A percentile compares a stretch with the other conserved stretches of the same genome.
phyloP scores from a whole-genome alignment of 1,139 yeast genomes.

The Pichia kudriavzevii region DNA sequence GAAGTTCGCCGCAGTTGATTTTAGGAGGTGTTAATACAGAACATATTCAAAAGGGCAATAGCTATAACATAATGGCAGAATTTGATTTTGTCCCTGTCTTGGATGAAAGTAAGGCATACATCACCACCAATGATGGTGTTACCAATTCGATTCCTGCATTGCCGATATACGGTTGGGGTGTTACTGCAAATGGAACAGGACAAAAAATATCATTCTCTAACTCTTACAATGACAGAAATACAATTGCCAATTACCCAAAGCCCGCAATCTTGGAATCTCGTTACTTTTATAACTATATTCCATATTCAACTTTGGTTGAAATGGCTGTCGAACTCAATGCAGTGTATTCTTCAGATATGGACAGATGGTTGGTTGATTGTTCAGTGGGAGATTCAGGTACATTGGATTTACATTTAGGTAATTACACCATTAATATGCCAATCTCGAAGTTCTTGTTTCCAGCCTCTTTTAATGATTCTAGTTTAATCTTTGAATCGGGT shows the following conservation, averaged over 20 bases:
- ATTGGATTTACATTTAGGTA: conserved; percentile 48
- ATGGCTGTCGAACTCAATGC: conserved; percentile 75
- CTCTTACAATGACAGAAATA: conserved; percentile 23
- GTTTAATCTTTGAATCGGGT: conserved; percentile 46
- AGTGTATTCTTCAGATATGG: conserved; percentile 42
- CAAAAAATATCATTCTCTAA: conserved; percentile 32
- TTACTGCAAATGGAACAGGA: conserved; percentile 39
- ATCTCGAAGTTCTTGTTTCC: conserved; percentile 41
- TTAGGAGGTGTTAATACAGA: conserved; percentile 52
- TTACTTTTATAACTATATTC: conserved; percentile 46
- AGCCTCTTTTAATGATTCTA: conserved; percentile 30
- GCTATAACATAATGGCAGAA: conserved; percentile 18
- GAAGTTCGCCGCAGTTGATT: conserved; percentile 32
- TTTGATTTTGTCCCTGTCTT: conserved; percentile 43
- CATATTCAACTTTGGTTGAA: conserved; percentile 50
- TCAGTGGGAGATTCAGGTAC: conserved; percentile 44
- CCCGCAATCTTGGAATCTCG: conserved; percentile 63
- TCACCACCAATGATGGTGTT: conserved; percentile 19
- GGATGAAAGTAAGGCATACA: conserved; percentile 21
- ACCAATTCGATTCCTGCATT: conserved; percentile 45
- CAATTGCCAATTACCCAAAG: conserved; percentile 26
- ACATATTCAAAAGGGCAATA: conserved; percentile 35
- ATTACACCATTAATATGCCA: conserved; percentile 46
- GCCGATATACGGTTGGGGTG: conserved; percentile 46
- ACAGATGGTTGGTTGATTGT: conserved; percentile 66